Percentiles rank a stretch among this genome's conserved stretches.
Conservation (phyloP, 106 monocot genomes). For the Allium fistulosum region DNA sequence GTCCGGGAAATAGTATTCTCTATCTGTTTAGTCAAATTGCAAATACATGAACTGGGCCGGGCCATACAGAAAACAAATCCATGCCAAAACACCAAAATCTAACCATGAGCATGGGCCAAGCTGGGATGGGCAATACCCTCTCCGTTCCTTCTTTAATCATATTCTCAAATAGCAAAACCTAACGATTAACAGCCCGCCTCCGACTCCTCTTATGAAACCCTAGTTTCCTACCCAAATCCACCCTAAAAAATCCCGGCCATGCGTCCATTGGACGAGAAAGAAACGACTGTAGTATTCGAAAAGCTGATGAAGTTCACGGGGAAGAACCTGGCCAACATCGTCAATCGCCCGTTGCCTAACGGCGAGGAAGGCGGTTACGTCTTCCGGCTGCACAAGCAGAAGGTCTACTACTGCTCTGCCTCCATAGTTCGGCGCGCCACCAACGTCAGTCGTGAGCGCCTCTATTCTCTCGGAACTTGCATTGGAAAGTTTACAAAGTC, state of each 20-base stretch:
- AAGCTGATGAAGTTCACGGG: slow-evolving; percentile 95
- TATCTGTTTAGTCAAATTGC: too few species aligned
- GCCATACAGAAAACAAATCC: too few species aligned
- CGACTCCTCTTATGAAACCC: background rate
- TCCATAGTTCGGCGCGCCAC: slow-evolving; percentile 72
- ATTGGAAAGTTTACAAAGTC: slow-evolving; percentile 71
- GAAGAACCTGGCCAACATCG: slow-evolving; percentile 70
- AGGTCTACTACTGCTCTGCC: slow-evolving; percentile 78
- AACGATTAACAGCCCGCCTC: too few species aligned
- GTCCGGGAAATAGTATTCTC: too few species aligned
- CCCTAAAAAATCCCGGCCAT: slow-evolving; percentile 17
- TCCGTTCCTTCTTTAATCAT: too few species aligned
- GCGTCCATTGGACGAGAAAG: slow-evolving; percentile 97
- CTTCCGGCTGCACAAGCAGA: slow-evolving; percentile 89
- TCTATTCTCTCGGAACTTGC: slow-evolving; percentile 53
- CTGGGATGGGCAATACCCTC: too few species aligned
- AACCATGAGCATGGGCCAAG: too few species aligned
- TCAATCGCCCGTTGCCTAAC: slow-evolving; percentile 59
- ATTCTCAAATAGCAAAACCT: too few species aligned
- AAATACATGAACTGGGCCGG: too few species aligned
- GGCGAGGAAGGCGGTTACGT: slow-evolving; percentile 39
- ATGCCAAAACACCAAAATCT: too few species aligned
- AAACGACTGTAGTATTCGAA: slow-evolving; percentile 82
- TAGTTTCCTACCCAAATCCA: background rate
- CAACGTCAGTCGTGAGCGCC: slow-evolving; percentile 59